Conservation (phyloP, 2,329 filamentous ascomycete species). For the Sporothrix humicola region DNA sequence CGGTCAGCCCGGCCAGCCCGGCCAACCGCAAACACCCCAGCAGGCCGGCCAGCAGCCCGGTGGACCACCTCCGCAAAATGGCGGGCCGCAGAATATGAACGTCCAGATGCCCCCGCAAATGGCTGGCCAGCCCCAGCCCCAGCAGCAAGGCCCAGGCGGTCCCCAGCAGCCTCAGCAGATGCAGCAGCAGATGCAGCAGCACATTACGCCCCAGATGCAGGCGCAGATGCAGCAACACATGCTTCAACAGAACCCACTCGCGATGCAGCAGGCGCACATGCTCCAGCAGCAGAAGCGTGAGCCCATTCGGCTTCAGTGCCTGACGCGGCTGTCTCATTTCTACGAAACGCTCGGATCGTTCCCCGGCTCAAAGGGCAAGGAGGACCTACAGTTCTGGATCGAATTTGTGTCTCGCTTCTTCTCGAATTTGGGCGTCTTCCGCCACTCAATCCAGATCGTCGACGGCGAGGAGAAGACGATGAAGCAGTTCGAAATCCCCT, state of each 20-base stretch:
- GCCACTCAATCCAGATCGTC: conserved; percentile 68
- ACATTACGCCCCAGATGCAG: conserved; percentile 53
- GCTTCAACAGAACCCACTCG: conserved; percentile 50
- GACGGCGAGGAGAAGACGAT: conserved; percentile 63
- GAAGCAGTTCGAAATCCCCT: conserved; percentile 87
- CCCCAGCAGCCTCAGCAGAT: conserved; percentile 26
- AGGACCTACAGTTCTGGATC: conserved; percentile 79
- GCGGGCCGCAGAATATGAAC: conserved; percentile 40
- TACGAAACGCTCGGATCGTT: conserved; percentile 66
- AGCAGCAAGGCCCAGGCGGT: conserved; percentile 45
- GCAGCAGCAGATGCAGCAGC: conserved; percentile 42
- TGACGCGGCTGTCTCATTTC: conserved; percentile 67
- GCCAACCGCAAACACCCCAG: conserved; percentile 41
- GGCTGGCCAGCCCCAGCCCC: conserved; percentile 45
- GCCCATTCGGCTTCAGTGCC: conserved; percentile 61
- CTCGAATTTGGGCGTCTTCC: conserved; percentile 74
- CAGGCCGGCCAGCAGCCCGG: conserved; percentile 46
- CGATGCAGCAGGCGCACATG: conserved; percentile 48
- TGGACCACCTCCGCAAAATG: conserved; percentile 40
- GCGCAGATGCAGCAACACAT: conserved; percentile 45
- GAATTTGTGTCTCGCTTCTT: conserved; percentile 83
- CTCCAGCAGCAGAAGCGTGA: conserved; percentile 58
- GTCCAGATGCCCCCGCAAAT: conserved; percentile 42
- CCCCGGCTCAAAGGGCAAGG: conserved; percentile 62
- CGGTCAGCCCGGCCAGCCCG: conserved; percentile 22